Percentiles rank a stretch among this genome's conserved stretches.
phyloP scores from a whole-genome alignment of 352 stramenopile genomes.

The Globisporangium parvum region DNA sequence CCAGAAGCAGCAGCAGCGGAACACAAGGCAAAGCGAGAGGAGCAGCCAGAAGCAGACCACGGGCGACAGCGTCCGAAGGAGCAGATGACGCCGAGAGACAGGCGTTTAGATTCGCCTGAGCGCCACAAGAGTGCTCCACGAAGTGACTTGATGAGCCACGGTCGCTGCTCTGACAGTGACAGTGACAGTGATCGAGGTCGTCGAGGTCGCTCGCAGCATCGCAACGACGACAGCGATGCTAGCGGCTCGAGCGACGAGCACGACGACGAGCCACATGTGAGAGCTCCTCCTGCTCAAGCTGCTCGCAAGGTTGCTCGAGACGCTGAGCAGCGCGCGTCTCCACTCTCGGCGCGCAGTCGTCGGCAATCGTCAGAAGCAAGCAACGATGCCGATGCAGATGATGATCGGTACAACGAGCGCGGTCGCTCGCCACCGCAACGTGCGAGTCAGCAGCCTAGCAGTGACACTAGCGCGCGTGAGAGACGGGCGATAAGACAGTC shows the following conservation, averaged over 20 bases:
- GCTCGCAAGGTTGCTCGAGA: background rate
- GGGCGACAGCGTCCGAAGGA: slow-evolving; percentile 9
- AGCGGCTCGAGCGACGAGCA: slow-evolving; percentile 10
- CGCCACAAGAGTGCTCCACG: slow-evolving; percentile 7
- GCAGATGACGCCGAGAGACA: slow-evolving; percentile 1
- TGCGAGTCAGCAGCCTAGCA: background rate
- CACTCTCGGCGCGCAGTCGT: background rate
- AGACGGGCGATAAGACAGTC: background rate
- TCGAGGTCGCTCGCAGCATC: background rate
- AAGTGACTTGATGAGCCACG: slow-evolving; percentile 9
- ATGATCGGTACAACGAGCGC: background rate
- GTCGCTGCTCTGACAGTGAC: slow-evolving; percentile 3
- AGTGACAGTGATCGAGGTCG: too few relatives aligned
- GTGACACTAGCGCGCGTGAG: background rate
- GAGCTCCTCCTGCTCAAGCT: background rate
- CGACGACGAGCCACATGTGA: background rate
- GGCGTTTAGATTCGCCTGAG: slow-evolving; percentile 3
- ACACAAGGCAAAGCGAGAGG: slow-evolving; percentile 16
- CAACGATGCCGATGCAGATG: background rate
- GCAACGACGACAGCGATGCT: background rate
- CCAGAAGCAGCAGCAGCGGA: slow-evolving; percentile 4
- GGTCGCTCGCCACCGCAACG: background rate
- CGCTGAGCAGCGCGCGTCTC: background rate
- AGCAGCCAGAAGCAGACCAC: slow-evolving; percentile 8
- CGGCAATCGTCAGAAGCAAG: slow-evolving; percentile 1